phyloP scores from a whole-genome alignment of 208 protist genomes.

The Trypanosoma avium region DNA sequence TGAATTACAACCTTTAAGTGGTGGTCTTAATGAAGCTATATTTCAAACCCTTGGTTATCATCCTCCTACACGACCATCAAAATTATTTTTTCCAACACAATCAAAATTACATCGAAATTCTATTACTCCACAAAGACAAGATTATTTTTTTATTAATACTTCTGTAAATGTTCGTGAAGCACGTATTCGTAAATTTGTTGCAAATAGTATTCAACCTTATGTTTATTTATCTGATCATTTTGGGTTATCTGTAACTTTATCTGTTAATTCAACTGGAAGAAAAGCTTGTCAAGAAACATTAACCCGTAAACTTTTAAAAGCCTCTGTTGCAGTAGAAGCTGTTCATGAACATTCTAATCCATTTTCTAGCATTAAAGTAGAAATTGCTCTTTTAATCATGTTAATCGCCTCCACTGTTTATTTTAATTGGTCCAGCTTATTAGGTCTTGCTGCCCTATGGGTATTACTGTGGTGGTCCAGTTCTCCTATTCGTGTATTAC shows the following conservation, averaged over 20 bases:
- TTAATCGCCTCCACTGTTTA: conserved; percentile 42
- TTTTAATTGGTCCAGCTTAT: conserved; percentile 40
- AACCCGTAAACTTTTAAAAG: conserved; percentile 30
- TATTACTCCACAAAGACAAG: conserved; percentile 71
- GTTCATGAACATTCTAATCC: conserved; percentile 76
- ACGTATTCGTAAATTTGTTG: conserved; percentile 81
- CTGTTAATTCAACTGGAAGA: conserved; percentile 2
- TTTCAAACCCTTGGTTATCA: conserved; percentile 52
- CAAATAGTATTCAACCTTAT: conserved; percentile 72
- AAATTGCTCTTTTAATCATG: conserved; percentile 35
- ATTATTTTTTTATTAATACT: conserved; percentile 82
- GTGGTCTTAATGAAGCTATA: conserved; percentile 57
- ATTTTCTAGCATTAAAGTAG: conserved; percentile 43
- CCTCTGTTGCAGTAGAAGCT: conserved; percentile 58
- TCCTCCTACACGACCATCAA: conserved; percentile 70
- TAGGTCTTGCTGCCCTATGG: conserved; percentile 30
- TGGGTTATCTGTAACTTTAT: conserved; percentile 53
- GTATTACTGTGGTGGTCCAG: conserved; percentile 39
- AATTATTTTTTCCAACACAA: conserved; percentile 81
- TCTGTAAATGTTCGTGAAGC: conserved; percentile 32
- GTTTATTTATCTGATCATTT: conserved; percentile 90
- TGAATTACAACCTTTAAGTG: conserved; percentile 63
- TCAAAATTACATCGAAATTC: conserved; percentile 69
- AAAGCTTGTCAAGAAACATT: background rate
- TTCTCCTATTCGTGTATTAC: conserved; percentile 37